Evolutionary conservation across 495 filamentous ascomycete genomes (phyloP), one percentile per base, ranked within the genome.

Genomic region (Penicillium simplicissimum): DNA sequence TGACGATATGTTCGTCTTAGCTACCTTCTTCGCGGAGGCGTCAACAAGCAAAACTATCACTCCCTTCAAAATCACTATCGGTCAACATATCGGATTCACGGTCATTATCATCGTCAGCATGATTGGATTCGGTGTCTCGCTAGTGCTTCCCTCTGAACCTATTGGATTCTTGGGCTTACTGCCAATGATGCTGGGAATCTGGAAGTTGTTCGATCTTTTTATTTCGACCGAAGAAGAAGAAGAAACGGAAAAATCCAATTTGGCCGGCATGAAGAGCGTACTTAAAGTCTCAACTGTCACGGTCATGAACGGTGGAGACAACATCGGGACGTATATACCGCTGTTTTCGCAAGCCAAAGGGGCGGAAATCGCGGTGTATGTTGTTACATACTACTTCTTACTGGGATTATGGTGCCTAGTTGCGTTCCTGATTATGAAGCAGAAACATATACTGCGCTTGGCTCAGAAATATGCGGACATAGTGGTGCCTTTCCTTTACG

Each of bases 1-100:
- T 28, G 56, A 58, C 56, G 56, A 58, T 33, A 45, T 45, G 15
- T 58, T 58, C 56, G 56, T 49, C 40, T 45, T 58, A n/a, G 56
- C 45, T 15, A 58, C 56, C 19, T 58, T 58, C 33, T 58, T 58
- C 14, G 56, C 56, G 6, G 56, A 58, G 19, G 40, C 56, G 8
- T 48, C 38, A 11, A 51, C 56, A 2, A 40, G 33, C 15, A 58
- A 51, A 23, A 37, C 15, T 10, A 38, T 49, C 9, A 58, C 56
- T n/a, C 56, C 56, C 1, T 13, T 58, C n/a, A 35, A 23, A 25
- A 58, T 58, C 25, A 58, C 56, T 11, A 49, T 58, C 31, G 56
- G 56, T 14, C 56, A 58, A 40, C 49, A 49, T 37, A 17, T 58
- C 21, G 56, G 56, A 14, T 58, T 58, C 35, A 58, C 56, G 5